Base-by-base conservation (phyloP, 306 rosid species). In the Lathyrus oleraceus region DNA sequence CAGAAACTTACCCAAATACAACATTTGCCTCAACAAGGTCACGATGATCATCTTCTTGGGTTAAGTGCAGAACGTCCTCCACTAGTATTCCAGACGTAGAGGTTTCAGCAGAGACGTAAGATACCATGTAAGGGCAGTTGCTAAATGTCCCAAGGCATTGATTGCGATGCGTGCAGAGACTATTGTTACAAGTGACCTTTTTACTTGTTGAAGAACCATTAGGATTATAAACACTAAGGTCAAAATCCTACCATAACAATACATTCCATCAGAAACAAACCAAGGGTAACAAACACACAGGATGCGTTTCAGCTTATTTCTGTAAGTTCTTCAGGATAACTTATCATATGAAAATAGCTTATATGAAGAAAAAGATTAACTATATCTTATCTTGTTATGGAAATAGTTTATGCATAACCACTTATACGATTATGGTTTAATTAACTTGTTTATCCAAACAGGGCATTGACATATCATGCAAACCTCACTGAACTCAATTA, bases 51-150 rank as follows among this genome's bases (percentile, higher is more conserved):
- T 84, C 87, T 71, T 85, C 93, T 58, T 84, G 81, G 12, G 78
- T 81, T 23, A 93, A 79, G 70, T 87, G 96, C 79, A 93, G 85
- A 75, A 93, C 85, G 75, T 93, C 98, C 76, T 93, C 97, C 16
- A 90, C 81, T 71, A 90, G 72, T 78, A 90, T 84, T 42, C 97
- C 98, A 9, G 91, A 85, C 0, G 96, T 90, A 61, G 97, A 90
- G 9, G 97, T 93, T 75, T 90, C 93, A 16, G 91, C 93, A 16
- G 96, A 90, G 61, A 88, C 91, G 68, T 88, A 93, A 70, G 98
- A 93, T 59, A 93, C 97, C 83, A 70, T 83, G 83, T 90, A 93
- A 72, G 97, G 96, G 81, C 97, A 93, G 72, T 72, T 84, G 76
- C 87, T 81, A 61, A 79, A 81, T 52, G 83, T 70, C 71, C 85